Conservation (phyloP, 495 filamentous ascomycete genomes). For the Elasticomyces elasticus region DNA sequence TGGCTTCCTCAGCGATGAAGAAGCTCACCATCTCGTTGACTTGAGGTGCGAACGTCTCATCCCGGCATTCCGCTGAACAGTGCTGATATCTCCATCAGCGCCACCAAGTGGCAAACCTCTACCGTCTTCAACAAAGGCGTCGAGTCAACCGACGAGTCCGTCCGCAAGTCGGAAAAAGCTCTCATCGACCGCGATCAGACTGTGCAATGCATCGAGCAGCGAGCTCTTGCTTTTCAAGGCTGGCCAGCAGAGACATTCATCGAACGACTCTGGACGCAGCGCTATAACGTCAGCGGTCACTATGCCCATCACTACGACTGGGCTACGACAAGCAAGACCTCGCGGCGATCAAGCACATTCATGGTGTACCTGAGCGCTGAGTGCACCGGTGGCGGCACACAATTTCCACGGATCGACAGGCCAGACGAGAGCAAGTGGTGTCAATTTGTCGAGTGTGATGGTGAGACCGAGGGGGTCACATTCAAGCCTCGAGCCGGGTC, state of each 20-base stretch:
- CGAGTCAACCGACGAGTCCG: slow-evolving; percentile 37
- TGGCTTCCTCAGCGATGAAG: slow-evolving; percentile 33
- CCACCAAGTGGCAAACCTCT: slow-evolving; percentile 43
- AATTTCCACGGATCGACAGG: slow-evolving; percentile 14
- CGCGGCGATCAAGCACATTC: slow-evolving; percentile 37
- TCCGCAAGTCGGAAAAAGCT: slow-evolving; percentile 50
- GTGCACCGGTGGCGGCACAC: slow-evolving; percentile 42
- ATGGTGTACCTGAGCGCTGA: slow-evolving; percentile 49
- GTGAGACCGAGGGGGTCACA: slow-evolving; percentile 45
- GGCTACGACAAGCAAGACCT: slow-evolving; percentile 24
- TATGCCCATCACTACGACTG: slow-evolving; percentile 54
- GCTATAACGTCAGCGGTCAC: slow-evolving; percentile 48
- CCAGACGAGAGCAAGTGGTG: slow-evolving; percentile 40
- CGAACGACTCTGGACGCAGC: slow-evolving; percentile 53
- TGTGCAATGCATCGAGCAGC: slow-evolving; percentile 58
- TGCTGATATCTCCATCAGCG: slow-evolving; percentile 24
- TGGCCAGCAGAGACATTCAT: slow-evolving; percentile 50
- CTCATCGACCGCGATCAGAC: slow-evolving; percentile 47
- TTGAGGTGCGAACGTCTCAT: slow-evolving; percentile 31
- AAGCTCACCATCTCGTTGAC: slow-evolving; percentile 33
- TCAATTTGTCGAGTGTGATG: slow-evolving; percentile 48
- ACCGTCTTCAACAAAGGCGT: slow-evolving; percentile 43
- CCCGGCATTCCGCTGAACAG: neutral
- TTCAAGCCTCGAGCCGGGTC: slow-evolving; percentile 59
- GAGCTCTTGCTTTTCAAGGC: slow-evolving; percentile 62